phyloP scores from a whole-genome alignment of 2,329 filamentous ascomycete species.

The Hymenoscyphus fraxineus region DNA sequence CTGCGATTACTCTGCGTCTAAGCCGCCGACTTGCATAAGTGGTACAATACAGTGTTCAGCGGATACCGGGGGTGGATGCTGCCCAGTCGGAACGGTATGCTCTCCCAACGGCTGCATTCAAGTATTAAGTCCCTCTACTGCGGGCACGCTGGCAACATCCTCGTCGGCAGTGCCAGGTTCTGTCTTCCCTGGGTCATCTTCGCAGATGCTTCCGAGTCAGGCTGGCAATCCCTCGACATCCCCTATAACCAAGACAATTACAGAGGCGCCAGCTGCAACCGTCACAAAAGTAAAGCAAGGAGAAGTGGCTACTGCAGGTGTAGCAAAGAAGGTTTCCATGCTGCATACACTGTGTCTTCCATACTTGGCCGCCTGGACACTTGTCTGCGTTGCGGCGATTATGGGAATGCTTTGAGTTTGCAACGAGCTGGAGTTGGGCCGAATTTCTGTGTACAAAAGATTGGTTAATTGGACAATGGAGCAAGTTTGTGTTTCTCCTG shows the following conservation, averaged over 20 bases:
- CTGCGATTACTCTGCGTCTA: slow-evolving; percentile 20
- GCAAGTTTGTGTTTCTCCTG: background rate
- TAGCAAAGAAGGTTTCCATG: slow-evolving; percentile 12
- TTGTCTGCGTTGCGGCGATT: slow-evolving; percentile 21
- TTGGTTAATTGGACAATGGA: background rate
- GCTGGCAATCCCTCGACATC: slow-evolving; percentile 4
- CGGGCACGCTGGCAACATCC: slow-evolving; percentile 6
- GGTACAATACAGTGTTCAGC: slow-evolving; percentile 25
- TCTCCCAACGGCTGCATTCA: slow-evolving; percentile 28
- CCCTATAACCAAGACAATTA: slow-evolving; percentile 22
- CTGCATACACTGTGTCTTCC: slow-evolving; percentile 17
- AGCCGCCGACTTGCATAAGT: slow-evolving; percentile 26
- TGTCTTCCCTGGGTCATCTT: slow-evolving; percentile 3
- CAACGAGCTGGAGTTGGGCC: background rate
- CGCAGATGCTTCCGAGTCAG: background rate
- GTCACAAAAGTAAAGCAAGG: slow-evolving; percentile 27
- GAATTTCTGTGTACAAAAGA: background rate
- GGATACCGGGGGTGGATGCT: slow-evolving; percentile 30
- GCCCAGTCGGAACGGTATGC: slow-evolving; percentile 21
- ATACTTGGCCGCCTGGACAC: slow-evolving; percentile 17
- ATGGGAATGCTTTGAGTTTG: slow-evolving; percentile 26
- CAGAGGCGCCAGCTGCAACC: slow-evolving; percentile 22
- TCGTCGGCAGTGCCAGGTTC: background rate
- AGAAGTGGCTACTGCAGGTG: slow-evolving; percentile 23
- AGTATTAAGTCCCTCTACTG: slow-evolving; percentile 13